phyloP scores from a whole-genome alignment of 257 asterid species.

The Nicotiana noctiflora region DNA sequence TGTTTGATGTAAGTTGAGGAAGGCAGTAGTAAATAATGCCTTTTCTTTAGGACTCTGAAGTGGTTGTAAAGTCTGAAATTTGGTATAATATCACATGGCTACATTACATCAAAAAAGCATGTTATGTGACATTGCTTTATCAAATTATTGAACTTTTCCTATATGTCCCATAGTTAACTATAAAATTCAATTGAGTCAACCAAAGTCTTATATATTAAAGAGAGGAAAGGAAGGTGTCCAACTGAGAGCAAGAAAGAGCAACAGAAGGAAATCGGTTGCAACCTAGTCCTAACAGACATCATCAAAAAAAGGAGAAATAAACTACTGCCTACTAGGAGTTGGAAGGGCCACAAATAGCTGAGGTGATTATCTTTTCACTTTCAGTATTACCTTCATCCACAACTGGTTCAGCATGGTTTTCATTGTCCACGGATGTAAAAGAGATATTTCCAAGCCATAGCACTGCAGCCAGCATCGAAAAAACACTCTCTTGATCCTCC shows the following conservation, averaged over 20 bases:
- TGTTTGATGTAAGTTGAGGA: neutral
- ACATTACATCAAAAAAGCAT: neutral
- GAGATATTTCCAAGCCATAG: slow-evolving; percentile 91
- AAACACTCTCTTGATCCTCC: slow-evolving; percentile 87
- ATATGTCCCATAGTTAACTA: neutral
- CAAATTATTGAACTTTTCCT: neutral
- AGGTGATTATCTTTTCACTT: slow-evolving; percentile 1
- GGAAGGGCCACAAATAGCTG: neutral
- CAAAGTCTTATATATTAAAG: neutral
- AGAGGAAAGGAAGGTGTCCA: neutral
- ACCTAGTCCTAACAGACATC: neutral
- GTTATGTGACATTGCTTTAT: neutral
- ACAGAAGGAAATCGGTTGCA: neutral
- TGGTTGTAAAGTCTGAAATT: neutral
- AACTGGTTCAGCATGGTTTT: slow-evolving; percentile 92
- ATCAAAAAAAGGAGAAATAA: neutral
- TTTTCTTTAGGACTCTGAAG: neutral
- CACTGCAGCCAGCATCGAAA: slow-evolving; percentile 96
- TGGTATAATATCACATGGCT: neutral
- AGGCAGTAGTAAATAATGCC: neutral
- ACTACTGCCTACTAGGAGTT: neutral
- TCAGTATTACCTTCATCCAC: slow-evolving; percentile 71
- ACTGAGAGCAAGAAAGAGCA: neutral
- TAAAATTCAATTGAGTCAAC: neutral
- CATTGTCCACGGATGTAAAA: slow-evolving; percentile 66